Base-by-base conservation (phyloP, 257 asterid genomes). In the Haberlea rhodopensis region DNA sequence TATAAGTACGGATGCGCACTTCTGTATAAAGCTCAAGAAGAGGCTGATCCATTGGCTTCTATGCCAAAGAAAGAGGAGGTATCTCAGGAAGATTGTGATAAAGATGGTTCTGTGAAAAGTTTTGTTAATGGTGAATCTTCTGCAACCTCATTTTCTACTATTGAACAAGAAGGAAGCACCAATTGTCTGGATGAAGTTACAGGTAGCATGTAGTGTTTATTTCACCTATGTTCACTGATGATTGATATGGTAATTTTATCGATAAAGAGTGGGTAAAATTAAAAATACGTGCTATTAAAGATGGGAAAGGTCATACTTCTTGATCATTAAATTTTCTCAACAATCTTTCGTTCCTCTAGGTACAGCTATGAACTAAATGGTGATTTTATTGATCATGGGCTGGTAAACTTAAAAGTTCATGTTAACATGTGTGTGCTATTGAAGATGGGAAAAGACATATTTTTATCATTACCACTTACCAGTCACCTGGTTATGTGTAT, bases 11-110 rank as follows among this genome's bases (percentile, higher is more conserved):
- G 91, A 51, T 60, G 80, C 29, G 88, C 87, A 10, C 75, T 87
- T 65, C 80, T 94, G 49, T 79, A 73, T 78, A 94, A 94, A 83
- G 95, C 99, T 55, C 99, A 82, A 76, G 87, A 79, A 26, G 99
- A 94, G 79, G 81, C 97, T 52, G 97, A 94, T 76, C 99, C 97
- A 53, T 75, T 94, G 71, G 97, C 51, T 52, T 67, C 90, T 65
- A 75, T 94, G 79, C 95, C 97, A 1, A 87, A 81, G 66, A 94
- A 83, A 65, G 90, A 87, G 27, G 79, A 61, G 8, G 90, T 16
- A 27, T 71, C 84, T 57, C 78, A 73, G 63, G 89, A 77, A 58
- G 90, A 71, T 58, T 81, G 91, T 67, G 74, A 65, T 51, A 75
- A 69, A 75, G 94, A 78, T 49, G 85, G 81, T 22, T 80, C 91